These are phyloP conservation scores for Coleophoma crateriformis DNA, from an alignment of 2,329 filamentous ascomycete species.

Conservation along the genomic window DNA sequence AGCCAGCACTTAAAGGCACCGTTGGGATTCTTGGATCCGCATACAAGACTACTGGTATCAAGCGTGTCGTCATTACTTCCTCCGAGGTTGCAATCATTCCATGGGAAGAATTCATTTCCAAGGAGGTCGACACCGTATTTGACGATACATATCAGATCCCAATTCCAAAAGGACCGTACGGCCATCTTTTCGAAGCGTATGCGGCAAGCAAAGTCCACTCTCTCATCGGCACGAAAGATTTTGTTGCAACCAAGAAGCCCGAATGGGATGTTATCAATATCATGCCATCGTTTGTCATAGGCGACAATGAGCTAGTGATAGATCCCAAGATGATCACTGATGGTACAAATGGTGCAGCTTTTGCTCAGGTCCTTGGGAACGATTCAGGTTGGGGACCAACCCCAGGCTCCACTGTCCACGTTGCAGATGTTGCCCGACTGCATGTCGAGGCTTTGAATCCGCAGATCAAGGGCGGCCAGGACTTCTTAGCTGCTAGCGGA, in stretches of 20 bases:
- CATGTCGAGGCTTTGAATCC: slow-evolving; percentile 17
- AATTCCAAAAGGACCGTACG: slow-evolving; percentile 12
- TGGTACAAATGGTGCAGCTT: slow-evolving; percentile 9
- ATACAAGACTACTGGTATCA: slow-evolving; percentile 27
- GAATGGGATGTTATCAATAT: slow-evolving; percentile 19
- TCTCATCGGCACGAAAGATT: slow-evolving; percentile 18
- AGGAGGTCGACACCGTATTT: slow-evolving; percentile 16
- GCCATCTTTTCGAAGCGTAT: slow-evolving; percentile 22
- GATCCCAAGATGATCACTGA: slow-evolving; percentile 9
- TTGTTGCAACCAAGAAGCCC: slow-evolving; percentile 8
- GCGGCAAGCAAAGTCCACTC: slow-evolving; percentile 23
- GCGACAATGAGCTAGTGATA: slow-evolving; percentile 16
- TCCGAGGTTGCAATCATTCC: slow-evolving; percentile 37
- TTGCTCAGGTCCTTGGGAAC: slow-evolving; percentile 11
- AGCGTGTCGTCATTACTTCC: slow-evolving; percentile 36
- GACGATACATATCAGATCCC: slow-evolving; percentile 14
- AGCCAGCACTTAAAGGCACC: slow-evolving; percentile 31
- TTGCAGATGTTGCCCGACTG: slow-evolving; percentile 13
- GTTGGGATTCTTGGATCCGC: slow-evolving; percentile 32
- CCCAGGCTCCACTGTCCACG: slow-evolving; percentile 14
- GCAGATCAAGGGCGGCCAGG: slow-evolving; percentile 13
- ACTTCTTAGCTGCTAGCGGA: slow-evolving; percentile 14
- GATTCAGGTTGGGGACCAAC: slow-evolving; percentile 13
- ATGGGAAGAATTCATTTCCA: slow-evolving; percentile 14
- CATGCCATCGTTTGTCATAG: slow-evolving; percentile 16